Percentiles rank a stretch among this genome's conserved stretches.
These are phyloP conservation scores for Penicillium ochrochloron DNA, from an alignment of 495 filamentous ascomycete species.

Conservation along the genomic window DNA sequence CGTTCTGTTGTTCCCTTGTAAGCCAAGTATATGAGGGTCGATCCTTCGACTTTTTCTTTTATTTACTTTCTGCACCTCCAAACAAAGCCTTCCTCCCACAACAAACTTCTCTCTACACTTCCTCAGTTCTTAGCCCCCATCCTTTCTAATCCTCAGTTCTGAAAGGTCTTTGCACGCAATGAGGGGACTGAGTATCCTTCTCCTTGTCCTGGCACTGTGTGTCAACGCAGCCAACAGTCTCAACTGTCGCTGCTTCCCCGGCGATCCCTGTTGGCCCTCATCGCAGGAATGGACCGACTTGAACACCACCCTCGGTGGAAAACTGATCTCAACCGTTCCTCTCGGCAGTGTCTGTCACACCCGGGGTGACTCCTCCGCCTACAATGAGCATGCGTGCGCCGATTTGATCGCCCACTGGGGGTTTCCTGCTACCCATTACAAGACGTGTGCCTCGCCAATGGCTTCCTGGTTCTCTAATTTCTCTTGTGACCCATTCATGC, in stretches of 20 bases:
- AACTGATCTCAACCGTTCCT: constrained; percentile 39
- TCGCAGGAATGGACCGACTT: constrained; percentile 32
- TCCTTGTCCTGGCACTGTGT: background rate
- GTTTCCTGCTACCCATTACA: constrained; percentile 29
- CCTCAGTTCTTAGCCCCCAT: background rate
- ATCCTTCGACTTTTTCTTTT: background rate
- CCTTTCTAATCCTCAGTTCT: background rate
- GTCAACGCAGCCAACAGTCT: background rate
- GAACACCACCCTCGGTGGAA: constrained; percentile 35
- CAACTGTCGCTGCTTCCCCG: constrained; percentile 35
- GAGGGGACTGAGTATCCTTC: background rate
- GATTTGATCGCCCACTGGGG: constrained; percentile 28
- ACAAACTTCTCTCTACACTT: background rate
- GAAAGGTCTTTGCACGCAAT: background rate
- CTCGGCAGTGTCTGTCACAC: constrained; percentile 44
- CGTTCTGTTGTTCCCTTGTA: background rate
- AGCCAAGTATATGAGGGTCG: background rate
- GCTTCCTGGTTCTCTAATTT: constrained; percentile 50
- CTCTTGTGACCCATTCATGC: constrained; percentile 54
- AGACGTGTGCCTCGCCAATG: constrained; percentile 45
- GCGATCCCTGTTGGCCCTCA: constrained; percentile 39
- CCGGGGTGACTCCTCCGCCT: constrained; percentile 20
- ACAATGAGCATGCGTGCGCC: constrained; percentile 33
- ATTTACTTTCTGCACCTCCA: background rate
- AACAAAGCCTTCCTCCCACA: background rate